Percentiles rank a stretch among this genome's conserved stretches.
Conservation (phyloP, 192 early-diverging fungal species). For the Oehlia diaphana region DNA sequence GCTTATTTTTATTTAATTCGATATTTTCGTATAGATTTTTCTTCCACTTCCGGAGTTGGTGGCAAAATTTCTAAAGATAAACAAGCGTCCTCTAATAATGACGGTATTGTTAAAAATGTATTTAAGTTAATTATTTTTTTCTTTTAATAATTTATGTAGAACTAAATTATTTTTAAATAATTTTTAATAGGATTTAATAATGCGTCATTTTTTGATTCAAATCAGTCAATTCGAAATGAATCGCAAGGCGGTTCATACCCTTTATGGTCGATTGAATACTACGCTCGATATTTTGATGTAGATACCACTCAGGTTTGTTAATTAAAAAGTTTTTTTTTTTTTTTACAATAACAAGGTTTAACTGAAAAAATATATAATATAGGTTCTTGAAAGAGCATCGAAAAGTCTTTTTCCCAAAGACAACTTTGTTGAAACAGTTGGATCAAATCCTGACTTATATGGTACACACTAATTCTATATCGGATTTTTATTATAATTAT, state of each 20-base stretch:
- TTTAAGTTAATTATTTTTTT: neutral
- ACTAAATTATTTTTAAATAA: neutral
- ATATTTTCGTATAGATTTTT: conserved; percentile 24
- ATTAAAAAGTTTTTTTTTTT: too few species aligned
- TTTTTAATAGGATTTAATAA: conserved; percentile 7
- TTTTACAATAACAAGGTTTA: neutral
- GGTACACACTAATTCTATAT: conserved; percentile 47
- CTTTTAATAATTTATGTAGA: neutral
- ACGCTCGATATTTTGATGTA: conserved; percentile 89
- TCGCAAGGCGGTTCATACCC: conserved; percentile 44
- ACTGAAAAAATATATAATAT: too few species aligned
- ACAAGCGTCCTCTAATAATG: conserved; percentile 7
- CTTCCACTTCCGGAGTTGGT: conserved; percentile 24
- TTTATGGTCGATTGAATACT: conserved; percentile 90
- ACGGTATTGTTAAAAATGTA: conserved; percentile 6
- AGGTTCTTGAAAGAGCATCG: conserved; percentile 74
- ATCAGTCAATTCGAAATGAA: conserved; percentile 25
- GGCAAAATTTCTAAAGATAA: conserved; percentile 31
- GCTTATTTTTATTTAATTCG: neutral
- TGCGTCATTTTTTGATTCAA: conserved; percentile 36
- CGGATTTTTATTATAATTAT: conserved; percentile 7
- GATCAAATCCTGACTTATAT: conserved; percentile 90
- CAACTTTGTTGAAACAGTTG: conserved; percentile 79
- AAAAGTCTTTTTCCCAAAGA: conserved; percentile 71
- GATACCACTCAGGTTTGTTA: conserved; percentile 76